Evolutionary conservation across 805 yeast genomes (phyloP).

Genomic region (Monosporozyma servazzii): DNA sequence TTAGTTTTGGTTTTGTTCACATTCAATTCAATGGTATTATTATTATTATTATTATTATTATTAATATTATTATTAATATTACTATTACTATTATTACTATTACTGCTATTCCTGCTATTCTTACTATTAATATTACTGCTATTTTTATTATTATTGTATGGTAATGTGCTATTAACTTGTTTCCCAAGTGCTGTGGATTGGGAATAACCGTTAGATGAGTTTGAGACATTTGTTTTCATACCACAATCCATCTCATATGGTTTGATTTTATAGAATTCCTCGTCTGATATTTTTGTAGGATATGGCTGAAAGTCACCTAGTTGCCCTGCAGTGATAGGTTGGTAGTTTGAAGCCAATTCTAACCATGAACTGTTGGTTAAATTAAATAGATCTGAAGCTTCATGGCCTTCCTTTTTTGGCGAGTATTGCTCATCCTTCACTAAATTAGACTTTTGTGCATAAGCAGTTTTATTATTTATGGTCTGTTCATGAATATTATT

Average conservation of each 20-base stretch:
- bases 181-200: not conserved
- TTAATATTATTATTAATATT: not conserved
- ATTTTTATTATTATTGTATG: not conserved
- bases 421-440: not conserved
- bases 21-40: too few species aligned
- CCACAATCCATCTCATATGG: not conserved
- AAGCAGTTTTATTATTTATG: not conserved
- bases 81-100: not conserved
- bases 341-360: not conserved
- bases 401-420: not conserved
- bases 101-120: too few species aligned
- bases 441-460: not conserved
- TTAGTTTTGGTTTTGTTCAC: too few species aligned
- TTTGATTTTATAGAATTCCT: not conserved
- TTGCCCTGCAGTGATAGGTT: not conserved
- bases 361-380: not conserved
- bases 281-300: not conserved
- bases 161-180: not conserved
- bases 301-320: not conserved
- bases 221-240: not conserved
- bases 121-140: too few species aligned
- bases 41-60: too few species aligned
- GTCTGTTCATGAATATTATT: not conserved
- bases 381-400: not conserved
- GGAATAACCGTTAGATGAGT: not conserved